Percentiles rank a stretch among this genome's conserved stretches.
Conservation (phyloP, 257 asterid genomes). For the Coffea canephora region DNA sequence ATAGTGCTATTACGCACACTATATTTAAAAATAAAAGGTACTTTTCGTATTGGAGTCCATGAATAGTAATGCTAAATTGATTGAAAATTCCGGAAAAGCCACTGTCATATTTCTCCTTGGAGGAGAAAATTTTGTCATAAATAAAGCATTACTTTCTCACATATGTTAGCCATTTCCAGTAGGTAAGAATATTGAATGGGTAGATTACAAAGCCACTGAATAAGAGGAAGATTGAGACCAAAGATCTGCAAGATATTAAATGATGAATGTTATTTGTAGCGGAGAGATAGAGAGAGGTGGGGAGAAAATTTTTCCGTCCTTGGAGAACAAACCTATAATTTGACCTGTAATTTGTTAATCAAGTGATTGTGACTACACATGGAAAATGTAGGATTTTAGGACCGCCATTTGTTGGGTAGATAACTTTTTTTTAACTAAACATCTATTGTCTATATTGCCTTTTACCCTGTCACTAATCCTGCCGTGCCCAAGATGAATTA, state of each 20-base stretch:
- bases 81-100: too few species aligned
- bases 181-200: conserved; percentile 10
- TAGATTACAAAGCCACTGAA: conserved; percentile 20
- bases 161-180: conserved; percentile 16
- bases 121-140: too few species aligned
- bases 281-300: neutral
- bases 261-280: neutral
- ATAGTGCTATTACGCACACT: too few species aligned
- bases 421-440: neutral
- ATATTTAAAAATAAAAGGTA: too few species aligned
- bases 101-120: too few species aligned
- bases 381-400: neutral
- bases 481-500: neutral
- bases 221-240: conserved; percentile 13
- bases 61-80: too few species aligned
- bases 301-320: neutral
- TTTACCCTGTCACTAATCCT: neutral
- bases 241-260: conserved; percentile 9
- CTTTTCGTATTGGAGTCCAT: too few species aligned
- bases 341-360: neutral
- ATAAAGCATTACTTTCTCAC: too few species aligned
- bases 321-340: neutral
- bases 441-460: neutral
- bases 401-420: neutral
- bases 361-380: conserved; percentile 1